Conservation (phyloP, 768 basidiomycete species). For the Pleurotus citrinopileatus region DNA sequence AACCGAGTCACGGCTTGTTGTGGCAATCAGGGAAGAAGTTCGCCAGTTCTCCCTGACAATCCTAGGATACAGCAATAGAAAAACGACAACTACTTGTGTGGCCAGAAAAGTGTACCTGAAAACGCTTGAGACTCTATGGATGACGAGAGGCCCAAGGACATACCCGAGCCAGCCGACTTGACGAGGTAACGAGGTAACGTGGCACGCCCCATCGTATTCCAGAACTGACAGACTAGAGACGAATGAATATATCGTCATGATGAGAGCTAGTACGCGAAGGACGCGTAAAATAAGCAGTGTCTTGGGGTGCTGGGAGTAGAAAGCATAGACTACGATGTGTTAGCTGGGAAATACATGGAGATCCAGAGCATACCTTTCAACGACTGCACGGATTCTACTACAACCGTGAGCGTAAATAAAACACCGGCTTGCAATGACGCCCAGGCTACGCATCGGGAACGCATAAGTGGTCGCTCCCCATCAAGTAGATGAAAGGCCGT, state of each 20-base stretch:
- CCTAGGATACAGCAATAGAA: background rate
- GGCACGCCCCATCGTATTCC: background rate
- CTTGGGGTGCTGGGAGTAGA: background rate
- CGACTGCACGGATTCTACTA: background rate
- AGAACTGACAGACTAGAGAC: background rate
- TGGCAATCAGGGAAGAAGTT: background rate
- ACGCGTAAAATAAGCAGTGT: background rate
- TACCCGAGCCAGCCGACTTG: background rate
- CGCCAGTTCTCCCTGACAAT: background rate
- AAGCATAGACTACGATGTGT: background rate
- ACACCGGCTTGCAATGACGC: background rate
- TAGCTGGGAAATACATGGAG: background rate
- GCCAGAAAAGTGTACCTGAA: background rate
- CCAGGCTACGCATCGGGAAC: background rate
- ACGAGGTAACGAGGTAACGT: background rate
- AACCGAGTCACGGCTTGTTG: background rate
- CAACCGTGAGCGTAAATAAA: background rate
- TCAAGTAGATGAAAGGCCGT: background rate
- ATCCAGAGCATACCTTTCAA: background rate
- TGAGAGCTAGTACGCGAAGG: background rate
- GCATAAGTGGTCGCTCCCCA: background rate
- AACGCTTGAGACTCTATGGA: background rate
- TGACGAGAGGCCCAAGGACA: background rate
- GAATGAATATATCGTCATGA: background rate
- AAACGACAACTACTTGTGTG: background rate